Evolutionary conservation across 1,139 yeast species (phyloP).

Genomic region (Yamadazyma dushanensis): DNA sequence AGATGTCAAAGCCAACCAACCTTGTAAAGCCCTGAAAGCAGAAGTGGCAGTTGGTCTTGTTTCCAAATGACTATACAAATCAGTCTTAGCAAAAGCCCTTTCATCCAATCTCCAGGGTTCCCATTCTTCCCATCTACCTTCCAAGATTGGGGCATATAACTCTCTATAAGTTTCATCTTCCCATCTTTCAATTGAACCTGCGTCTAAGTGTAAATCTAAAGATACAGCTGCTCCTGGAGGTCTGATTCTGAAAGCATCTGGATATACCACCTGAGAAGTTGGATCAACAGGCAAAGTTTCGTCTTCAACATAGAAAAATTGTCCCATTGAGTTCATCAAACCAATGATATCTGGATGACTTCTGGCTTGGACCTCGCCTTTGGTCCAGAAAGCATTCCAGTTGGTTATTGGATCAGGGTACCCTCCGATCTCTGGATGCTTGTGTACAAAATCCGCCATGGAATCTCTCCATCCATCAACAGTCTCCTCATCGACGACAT

Average conservation of each 20-base stretch:
- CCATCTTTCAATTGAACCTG: conserved; percentile 47
- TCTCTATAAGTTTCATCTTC: conserved; percentile 31
- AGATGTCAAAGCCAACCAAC: conserved; percentile 44
- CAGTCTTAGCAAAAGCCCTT: conserved; percentile 33
- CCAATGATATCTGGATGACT: conserved; percentile 36
- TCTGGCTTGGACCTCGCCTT: conserved; percentile 41
- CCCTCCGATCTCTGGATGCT: conserved; percentile 30
- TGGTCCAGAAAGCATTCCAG: conserved; percentile 43
- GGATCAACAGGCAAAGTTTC: conserved; percentile 25
- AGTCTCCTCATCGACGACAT: conserved; percentile 18
- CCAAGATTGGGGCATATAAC: conserved; percentile 38
- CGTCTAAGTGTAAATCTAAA: conserved; percentile 44
- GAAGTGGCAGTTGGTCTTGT: conserved; percentile 34
- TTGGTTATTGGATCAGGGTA: conserved; percentile 28
- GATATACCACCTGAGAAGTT: conserved; percentile 33
- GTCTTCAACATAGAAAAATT: conserved; percentile 29
- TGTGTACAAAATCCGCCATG: conserved; percentile 20
- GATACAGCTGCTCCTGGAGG: conserved; percentile 38
- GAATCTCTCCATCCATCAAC: conserved; percentile 21
- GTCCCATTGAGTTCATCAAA: conserved; percentile 24
- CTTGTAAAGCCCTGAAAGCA: conserved; percentile 48
- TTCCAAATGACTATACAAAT: conserved; percentile 26
- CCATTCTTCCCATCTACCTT: conserved; percentile 48
- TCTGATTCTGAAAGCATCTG: conserved; percentile 42
- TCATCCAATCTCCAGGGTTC: conserved; percentile 43